Evolutionary conservation across 192 early-diverging fungal species (phyloP), one percentile per base, ranked within the genome.

Genomic region (Lunasporangiospora selenospora): DNA sequence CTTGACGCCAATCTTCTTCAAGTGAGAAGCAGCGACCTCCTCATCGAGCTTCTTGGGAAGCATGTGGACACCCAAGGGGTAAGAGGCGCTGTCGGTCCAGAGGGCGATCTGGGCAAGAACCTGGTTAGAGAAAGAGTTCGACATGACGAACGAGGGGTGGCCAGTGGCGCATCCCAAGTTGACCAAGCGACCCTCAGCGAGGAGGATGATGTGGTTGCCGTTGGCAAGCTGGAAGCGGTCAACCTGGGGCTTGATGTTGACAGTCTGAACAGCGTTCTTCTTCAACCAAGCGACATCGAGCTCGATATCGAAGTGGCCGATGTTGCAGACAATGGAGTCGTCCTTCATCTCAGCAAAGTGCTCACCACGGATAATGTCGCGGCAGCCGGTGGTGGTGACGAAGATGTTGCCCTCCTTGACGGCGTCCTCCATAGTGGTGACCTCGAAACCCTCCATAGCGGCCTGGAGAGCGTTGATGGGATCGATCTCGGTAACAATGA

Each of bases 401-500:
- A 93, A 99, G 85, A 99, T 97, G 86, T 96, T 95, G 76, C 80
- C 97, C 83, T 95, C 90, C 65, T 56, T 52, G 63, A 93, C 87
- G 69, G 94, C 94, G 21, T 92, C 91, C 82, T 99, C 95, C 94
- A 99, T 96, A 70, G 95, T 99, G 80, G 97, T 99, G 63, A 99
- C 97, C 84, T 99, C 92, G 82, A 89, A 97, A 82, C 96, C 97
- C 83, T 99, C 97, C 97, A 99, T 99, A 61, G 92, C 87, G 60
- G 97, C 97, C 87, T 99, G 97, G 62, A 99, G 88, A 61, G 95
- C 97, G 88, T 97, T 99, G 90, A 99, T 99, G 80, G 97, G 95
- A 85, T 99, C 97, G 67, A 98, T 90, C 83, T 98, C 95, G 59
- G 95, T 97, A 50, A 99, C 85, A 64, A 99, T 85, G 78, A 99